Conservation (phyloP, 768 basidiomycete species). For the Pulveroboletus sp. region DNA sequence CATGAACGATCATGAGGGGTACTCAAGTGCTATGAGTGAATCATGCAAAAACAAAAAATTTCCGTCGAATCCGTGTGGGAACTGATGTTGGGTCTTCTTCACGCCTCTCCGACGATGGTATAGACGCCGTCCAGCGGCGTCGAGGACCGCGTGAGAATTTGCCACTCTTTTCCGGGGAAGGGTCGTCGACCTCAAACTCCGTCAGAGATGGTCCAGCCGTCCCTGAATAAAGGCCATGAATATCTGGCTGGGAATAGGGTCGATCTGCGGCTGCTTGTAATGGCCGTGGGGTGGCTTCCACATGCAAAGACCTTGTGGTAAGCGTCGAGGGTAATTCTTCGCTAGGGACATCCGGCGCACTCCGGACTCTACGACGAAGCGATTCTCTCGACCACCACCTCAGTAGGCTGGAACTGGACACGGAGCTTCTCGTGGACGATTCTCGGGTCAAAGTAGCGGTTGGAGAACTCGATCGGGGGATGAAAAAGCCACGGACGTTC, state of each 20-base stretch:
- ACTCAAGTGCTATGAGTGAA: neutral
- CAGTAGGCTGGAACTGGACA: constrained; percentile 31
- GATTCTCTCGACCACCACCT: constrained; percentile 49
- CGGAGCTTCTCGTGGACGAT: constrained; percentile 25
- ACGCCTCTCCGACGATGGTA: constrained; percentile 6
- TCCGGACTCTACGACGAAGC: constrained; percentile 48
- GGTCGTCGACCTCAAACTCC: constrained; percentile 23
- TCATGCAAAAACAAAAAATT: constrained; percentile 34
- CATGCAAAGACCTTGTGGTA: constrained; percentile 25
- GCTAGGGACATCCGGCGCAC: constrained; percentile 43
- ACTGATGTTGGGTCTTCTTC: constrained; percentile 16
- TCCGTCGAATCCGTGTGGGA: constrained; percentile 28
- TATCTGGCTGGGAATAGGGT: constrained; percentile 31
- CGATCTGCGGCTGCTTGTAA: constrained; percentile 13
- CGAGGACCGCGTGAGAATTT: constrained; percentile 14
- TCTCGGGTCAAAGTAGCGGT: constrained; percentile 27
- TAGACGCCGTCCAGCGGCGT: constrained; percentile 20
- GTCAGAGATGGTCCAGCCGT: constrained; percentile 8
- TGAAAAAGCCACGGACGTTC: constrained; percentile 59
- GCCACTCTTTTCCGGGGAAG: constrained; percentile 9
- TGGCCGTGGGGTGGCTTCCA: constrained; percentile 8
- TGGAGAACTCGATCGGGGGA: constrained; percentile 42
- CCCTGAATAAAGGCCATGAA: constrained; percentile 21
- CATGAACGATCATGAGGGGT: constrained; percentile 1
- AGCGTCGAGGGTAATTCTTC: constrained; percentile 24